Base-by-base conservation (phyloP, 2,329 filamentous ascomycete genomes). In the Ophiostoma ulmi region DNA sequence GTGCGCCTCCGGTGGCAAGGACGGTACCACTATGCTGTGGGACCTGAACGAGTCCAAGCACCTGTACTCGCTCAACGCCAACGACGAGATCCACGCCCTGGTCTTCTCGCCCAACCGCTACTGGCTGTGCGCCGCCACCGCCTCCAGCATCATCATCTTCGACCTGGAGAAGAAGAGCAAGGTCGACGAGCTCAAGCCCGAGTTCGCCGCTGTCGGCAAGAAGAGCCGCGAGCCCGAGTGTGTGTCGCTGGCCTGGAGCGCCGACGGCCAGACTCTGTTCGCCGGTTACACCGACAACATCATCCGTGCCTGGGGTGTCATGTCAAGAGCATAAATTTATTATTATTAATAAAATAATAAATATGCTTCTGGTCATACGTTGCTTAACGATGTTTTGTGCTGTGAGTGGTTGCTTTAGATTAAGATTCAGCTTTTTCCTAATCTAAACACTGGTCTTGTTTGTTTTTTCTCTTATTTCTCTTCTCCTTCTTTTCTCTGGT, bases 91-190 rank as follows among this genome's bases (percentile, higher is more conserved):
- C 88, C 95, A 99, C 87, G 94, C 95, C 78, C 94, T 99, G 77
- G 95, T 98, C 84, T 99, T 99, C 92, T 98, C 95, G 76, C 95
- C 95, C 81, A 99, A 99, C 93, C 91, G 95, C 84, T 99, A 99
- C 93, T 99, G 95, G 95, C 91, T 99, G 78, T 99, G 95, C 89
- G 95, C 95, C 81, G 95, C 95, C 82, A 99, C 95, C 75, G 88
- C 93, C 81, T 92, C 89, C 86, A 93, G 90, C 89, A 98, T 99
- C 89, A 97, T 97, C 89, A 98, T 99, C 89, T 99, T 99, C 87
- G 95, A 99, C 81, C 90, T 99, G 78, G 95, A 99, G 93, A 99
- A 99, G 94, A 99, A 99, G 94, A 96, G 91, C 91, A 98, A 97
- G 91, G 94, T 98, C 81, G 94, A 98, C 80, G 95, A 98, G 90